These are phyloP conservation scores for Nicotiana otophora DNA, from an alignment of 257 asterid species.

Conservation along the genomic window DNA sequence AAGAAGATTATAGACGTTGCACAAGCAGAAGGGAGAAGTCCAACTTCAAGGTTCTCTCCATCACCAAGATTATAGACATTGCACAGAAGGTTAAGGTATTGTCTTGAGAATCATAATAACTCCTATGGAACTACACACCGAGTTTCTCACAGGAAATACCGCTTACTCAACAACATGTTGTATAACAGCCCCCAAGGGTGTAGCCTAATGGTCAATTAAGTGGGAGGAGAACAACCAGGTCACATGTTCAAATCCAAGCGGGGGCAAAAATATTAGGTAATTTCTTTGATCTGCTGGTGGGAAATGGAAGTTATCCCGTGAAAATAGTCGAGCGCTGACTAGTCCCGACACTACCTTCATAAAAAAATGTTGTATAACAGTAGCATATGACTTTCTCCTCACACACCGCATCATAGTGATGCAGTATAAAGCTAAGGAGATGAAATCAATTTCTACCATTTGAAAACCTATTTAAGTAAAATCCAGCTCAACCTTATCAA, in stretches of 20 bases:
- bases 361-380: background rate
- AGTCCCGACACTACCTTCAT: too few relatives aligned
- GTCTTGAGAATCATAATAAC: background rate
- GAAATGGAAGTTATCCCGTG: too few relatives aligned
- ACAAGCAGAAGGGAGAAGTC: background rate
- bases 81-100: background rate
- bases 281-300: too few relatives aligned
- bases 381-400: background rate
- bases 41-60: background rate
- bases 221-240: too few relatives aligned
- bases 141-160: background rate
- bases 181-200: too few relatives aligned
- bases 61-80: background rate
- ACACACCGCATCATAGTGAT: background rate
- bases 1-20: background rate
- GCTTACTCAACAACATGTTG: background rate
- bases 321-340: too few relatives aligned
- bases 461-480: background rate
- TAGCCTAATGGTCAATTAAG: too few relatives aligned
- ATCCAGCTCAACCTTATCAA: background rate
- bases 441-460: background rate
- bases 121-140: background rate
- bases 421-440: background rate
- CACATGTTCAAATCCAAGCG: too few relatives aligned
- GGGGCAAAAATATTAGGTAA: too few relatives aligned